Percentiles rank a stretch among this genome's conserved stretches.
Evolutionary conservation across 306 rosid species (phyloP).

Genomic region (Quercus glauca): DNA sequence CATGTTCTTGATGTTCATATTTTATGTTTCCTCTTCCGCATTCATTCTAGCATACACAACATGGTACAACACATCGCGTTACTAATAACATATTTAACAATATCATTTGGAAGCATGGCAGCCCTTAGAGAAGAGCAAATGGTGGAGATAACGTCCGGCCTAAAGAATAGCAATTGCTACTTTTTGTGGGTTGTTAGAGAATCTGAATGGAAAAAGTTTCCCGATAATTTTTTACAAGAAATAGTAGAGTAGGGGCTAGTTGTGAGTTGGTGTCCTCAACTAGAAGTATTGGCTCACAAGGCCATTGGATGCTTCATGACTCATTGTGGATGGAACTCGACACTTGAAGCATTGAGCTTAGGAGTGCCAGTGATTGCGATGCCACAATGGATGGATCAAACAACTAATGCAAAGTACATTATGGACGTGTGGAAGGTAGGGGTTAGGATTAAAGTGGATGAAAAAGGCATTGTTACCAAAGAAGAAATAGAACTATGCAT

Average conservation of each 20-base stretch:
- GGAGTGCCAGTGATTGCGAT: slow-evolving; percentile 17
- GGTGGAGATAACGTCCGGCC: background rate
- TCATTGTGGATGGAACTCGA: slow-evolving; percentile 22
- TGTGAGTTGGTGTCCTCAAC: slow-evolving; percentile 15
- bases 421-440: slow-evolving; percentile 18
- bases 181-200: slow-evolving; percentile 22
- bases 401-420: slow-evolving; percentile 13
- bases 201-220: slow-evolving; percentile 1
- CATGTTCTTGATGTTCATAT: no score
- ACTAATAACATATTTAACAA: no score
- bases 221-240: background rate
- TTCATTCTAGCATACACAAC: no score
- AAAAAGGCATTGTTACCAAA: background rate
- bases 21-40: no score
- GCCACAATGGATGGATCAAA: slow-evolving; percentile 21
- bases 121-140: slow-evolving; percentile 20
- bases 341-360: slow-evolving; percentile 13
- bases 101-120: slow-evolving; percentile 8
- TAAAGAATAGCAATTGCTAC: background rate
- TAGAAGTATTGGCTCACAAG: slow-evolving; percentile 11
- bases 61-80: no score
- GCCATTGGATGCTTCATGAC: slow-evolving; percentile 13
- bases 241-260: background rate
- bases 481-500: slow-evolving; percentile 11
- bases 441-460: slow-evolving; percentile 5